These are phyloP conservation scores for Schwanniomyces vanrijiae DNA, from an alignment of 805 yeast genomes.

Conservation along the genomic window DNA sequence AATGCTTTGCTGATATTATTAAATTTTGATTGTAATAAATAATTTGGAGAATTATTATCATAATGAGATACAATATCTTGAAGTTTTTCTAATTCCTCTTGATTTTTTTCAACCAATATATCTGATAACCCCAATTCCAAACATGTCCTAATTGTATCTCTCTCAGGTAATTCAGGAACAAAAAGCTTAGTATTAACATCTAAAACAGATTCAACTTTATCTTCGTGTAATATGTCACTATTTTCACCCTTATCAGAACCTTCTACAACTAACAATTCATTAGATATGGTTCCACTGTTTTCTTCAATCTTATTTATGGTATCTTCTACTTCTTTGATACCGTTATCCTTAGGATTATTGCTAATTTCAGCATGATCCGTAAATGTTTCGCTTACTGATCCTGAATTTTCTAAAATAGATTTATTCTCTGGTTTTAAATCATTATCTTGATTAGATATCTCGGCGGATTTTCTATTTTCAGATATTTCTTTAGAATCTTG, in stretches of 20 bases:
- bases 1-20: slow-evolving; percentile 55
- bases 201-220: background rate
- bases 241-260: no score
- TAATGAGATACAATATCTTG: slow-evolving; percentile 17
- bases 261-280: no score
- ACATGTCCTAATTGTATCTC: slow-evolving; percentile 26
- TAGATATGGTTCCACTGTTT: background rate
- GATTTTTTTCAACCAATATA: slow-evolving; percentile 6
- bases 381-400: background rate
- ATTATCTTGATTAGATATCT: background rate
- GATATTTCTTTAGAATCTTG: slow-evolving; percentile 1
- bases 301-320: background rate
- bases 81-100: slow-evolving; percentile 9
- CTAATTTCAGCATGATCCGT: background rate
- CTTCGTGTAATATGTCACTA: background rate
- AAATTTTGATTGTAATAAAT: slow-evolving; percentile 59
- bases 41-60: slow-evolving; percentile 32
- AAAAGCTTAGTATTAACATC: background rate
- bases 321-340: background rate
- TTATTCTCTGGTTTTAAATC: background rate
- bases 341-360: background rate
- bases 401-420: background rate
- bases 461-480: background rate
- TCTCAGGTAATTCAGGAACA: slow-evolving; percentile 33
- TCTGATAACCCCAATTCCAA: slow-evolving; percentile 20